Base-by-base conservation (phyloP, 805 yeast genomes). In the Maudiozyma turicensis region DNA sequence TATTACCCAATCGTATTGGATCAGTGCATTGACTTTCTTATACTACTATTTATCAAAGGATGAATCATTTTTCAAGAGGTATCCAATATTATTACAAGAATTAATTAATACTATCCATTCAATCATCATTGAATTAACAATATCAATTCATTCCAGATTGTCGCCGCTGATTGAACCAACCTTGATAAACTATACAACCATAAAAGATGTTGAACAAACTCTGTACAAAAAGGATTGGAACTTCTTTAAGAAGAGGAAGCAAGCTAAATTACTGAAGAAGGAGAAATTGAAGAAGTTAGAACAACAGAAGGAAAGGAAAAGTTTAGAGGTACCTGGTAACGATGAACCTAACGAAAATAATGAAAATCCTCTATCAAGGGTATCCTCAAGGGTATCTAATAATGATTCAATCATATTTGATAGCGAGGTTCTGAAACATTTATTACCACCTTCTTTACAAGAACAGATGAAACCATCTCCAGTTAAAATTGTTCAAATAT, bases 391-490 rank as follows among this genome's bases (percentile, higher is more conserved):
- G 9, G 9, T 13, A 13, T 49, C 40, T 3, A 30, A 35, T 31
- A 28, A 38, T 14, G 46, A 43, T 13, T 40, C 50, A 68, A 43
- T 66, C 65, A 53, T 51, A 51, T 79, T 80, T 5, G 84, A 82
- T 60, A 88, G 84, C 47, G 91, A 86, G 54, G 83, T 89, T 34
- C 70, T 82, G 43, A 76, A 80, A 48, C 84, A 82, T 77, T 69
- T 88, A 49, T 82, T 83, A 54, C 98, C 98, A 5, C 98, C 98
- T 2, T 72, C 91, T 0, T 78, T 86, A 20, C 73, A 78, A 44
- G 84, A 86, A 50, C 84, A 87, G 60, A 81, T 85, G 75, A 81
- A 80, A 61, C 96, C 96, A 3, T 87, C 97, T 0, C 99, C 99
- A 0, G 72, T 90, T 47, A 82, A 80, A 56, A 75, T 90, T 47